phyloP scores from a whole-genome alignment of 2,329 filamentous ascomycete species.

The Ophiocordyceps robertsii region DNA sequence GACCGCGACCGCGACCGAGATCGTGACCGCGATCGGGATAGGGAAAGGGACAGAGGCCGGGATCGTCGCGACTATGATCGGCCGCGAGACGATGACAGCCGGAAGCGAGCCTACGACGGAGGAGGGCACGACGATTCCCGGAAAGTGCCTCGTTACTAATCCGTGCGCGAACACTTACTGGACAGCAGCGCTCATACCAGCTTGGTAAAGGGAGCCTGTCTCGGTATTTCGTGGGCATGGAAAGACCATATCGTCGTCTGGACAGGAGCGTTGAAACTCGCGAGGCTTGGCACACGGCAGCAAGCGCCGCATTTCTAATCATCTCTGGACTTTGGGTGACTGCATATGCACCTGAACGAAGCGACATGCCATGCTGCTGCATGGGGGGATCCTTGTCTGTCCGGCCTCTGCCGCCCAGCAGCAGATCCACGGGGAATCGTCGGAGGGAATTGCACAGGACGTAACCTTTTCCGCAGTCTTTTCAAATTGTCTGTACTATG shows the following conservation, averaged over 20 bases:
- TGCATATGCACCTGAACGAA: not conserved
- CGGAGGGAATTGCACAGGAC: not conserved
- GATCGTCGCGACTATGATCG: slow-evolving; percentile 31
- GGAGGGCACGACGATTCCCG: slow-evolving; percentile 67
- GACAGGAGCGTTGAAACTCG: not conserved
- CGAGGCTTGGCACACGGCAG: not conserved
- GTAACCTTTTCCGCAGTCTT: slow-evolving; percentile 1
- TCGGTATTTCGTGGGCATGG: no score
- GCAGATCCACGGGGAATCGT: not conserved
- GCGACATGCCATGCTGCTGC: not conserved
- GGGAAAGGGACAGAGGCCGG: slow-evolving; percentile 15
- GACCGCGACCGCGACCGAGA: slow-evolving; percentile 34
- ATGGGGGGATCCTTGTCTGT: not conserved
- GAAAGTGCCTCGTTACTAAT: slow-evolving; percentile 51
- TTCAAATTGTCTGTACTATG: slow-evolving; percentile 3
- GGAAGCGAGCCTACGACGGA: slow-evolving; percentile 64
- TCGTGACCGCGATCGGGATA: slow-evolving; percentile 25
- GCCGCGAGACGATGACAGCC: slow-evolving; percentile 42
- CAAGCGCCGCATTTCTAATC: not conserved
- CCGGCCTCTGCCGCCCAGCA: no score
- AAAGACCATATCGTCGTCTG: no score
- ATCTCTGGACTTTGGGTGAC: not conserved
- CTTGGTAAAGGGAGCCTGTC: not conserved
- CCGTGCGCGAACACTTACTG: not conserved
- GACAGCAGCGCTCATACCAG: not conserved